Conservation (phyloP, 108 stramenopile genomes). For the Fistulifera pelliculosa region DNA sequence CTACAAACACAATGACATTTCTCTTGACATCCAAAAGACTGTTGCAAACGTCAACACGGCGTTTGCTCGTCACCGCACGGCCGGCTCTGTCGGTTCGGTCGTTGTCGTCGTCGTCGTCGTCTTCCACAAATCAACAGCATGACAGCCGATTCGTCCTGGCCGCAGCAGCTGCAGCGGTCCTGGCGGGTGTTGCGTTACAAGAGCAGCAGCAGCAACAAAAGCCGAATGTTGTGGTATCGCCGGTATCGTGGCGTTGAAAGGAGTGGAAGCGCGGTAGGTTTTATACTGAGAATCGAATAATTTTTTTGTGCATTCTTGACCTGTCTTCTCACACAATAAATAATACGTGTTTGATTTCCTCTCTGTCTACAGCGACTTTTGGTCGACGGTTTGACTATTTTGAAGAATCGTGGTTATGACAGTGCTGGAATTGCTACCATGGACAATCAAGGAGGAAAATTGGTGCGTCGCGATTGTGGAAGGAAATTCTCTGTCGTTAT, state of each 20-base stretch:
- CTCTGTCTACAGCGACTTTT: constrained; percentile 39
- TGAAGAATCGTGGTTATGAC: constrained; percentile 98
- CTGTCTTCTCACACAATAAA: background rate
- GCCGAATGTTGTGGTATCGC: constrained; percentile 44
- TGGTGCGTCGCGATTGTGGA: constrained; percentile 12
- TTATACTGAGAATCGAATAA: background rate
- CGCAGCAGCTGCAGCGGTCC: too few relatives aligned
- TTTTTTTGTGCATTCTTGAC: constrained; percentile 1
- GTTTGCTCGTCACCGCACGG: too few relatives aligned
- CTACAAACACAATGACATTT: too few relatives aligned
- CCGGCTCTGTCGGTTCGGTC: too few relatives aligned
- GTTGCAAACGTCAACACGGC: too few relatives aligned
- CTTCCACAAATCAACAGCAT: too few relatives aligned
- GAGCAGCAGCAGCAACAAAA: background rate
- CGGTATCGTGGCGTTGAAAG: constrained; percentile 23
- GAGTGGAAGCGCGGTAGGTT: constrained; percentile 22
- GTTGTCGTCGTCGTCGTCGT: too few relatives aligned
- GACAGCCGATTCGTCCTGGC: too few relatives aligned
- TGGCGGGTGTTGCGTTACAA: too few relatives aligned
- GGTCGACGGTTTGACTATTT: constrained; percentile 88
- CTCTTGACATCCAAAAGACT: too few relatives aligned
- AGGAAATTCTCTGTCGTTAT: too few relatives aligned
- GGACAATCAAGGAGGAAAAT: constrained; percentile 23
- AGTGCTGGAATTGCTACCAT: constrained; percentile 95
- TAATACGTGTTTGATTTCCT: background rate